These are phyloP conservation scores for Sclerotinia minor DNA, from an alignment of 2,329 filamentous ascomycete species.

Conservation along the genomic window DNA sequence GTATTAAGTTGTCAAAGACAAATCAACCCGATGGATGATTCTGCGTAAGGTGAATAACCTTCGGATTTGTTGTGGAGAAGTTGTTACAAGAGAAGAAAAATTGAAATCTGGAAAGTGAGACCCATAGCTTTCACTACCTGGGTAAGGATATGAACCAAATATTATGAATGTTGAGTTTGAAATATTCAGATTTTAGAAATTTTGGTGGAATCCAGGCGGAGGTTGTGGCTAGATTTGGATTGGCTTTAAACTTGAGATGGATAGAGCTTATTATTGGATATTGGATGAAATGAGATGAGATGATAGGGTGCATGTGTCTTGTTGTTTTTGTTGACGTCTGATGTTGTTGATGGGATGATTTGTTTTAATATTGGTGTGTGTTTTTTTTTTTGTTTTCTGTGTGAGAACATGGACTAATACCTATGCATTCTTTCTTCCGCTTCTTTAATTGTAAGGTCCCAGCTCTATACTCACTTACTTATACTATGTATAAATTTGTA, in stretches of 20 bases:
- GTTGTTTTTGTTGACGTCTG: background rate
- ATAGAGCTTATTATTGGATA: background rate
- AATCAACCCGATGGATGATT: too few species aligned
- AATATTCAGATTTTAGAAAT: background rate
- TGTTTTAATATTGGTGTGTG: background rate
- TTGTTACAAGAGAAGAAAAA: background rate
- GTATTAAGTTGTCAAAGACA: too few species aligned
- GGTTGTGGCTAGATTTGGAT: background rate
- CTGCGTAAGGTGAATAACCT: too few species aligned
- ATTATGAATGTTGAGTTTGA: background rate
- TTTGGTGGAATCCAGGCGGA: background rate
- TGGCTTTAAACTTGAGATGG: background rate
- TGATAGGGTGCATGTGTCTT: too few species aligned
- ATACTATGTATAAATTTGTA: too few species aligned
- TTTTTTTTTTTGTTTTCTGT: background rate
- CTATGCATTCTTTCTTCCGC: too few species aligned
- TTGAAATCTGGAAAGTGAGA: too few species aligned
- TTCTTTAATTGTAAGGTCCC: too few species aligned
- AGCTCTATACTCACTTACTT: too few species aligned
- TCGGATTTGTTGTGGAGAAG: background rate
- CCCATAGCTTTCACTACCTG: too few species aligned
- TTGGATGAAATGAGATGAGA: background rate
- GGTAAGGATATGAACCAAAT: too few species aligned
- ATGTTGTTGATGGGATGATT: background rate
- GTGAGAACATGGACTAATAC: too few species aligned